Conservation (phyloP, 2,329 filamentous ascomycete species). For the Leptodontidium sp. region DNA sequence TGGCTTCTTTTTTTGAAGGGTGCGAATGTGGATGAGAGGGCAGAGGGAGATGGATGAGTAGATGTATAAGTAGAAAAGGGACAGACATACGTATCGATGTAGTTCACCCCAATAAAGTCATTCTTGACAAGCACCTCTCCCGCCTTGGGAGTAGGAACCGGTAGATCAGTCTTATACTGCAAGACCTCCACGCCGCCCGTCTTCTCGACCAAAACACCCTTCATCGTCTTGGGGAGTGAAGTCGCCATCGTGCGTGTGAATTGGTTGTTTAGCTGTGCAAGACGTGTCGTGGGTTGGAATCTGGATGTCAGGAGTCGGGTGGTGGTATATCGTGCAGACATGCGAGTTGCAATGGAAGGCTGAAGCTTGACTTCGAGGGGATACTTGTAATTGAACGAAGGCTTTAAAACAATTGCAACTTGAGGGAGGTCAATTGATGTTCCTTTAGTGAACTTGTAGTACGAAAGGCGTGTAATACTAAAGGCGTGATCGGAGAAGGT, state of each 20-base stretch:
- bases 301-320: conserved; percentile 22
- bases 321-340: conserved; percentile 27
- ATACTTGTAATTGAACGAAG: too few species aligned
- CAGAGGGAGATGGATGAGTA: too few species aligned
- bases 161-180: conserved; percentile 73
- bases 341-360: background rate
- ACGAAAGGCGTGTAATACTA: background rate
- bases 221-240: conserved; percentile 51
- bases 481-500: conserved; percentile 12
- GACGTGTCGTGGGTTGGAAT: conserved; percentile 18
- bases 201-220: conserved; percentile 75
- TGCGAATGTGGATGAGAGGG: too few species aligned
- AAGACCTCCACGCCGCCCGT: conserved; percentile 77
- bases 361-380: too few species aligned
- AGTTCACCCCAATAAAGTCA: conserved; percentile 83
- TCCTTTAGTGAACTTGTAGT: background rate
- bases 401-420: too few species aligned
- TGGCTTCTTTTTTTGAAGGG: too few species aligned
- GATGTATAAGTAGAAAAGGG: too few species aligned
- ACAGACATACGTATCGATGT: conserved; percentile 81
- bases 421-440: background rate
- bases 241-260: conserved; percentile 31
- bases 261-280: conserved; percentile 28
- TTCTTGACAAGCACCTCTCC: conserved; percentile 84
- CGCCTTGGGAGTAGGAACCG: conserved; percentile 72